Conservation (phyloP, 306 rosid species). For the Vigna unguiculata region DNA sequence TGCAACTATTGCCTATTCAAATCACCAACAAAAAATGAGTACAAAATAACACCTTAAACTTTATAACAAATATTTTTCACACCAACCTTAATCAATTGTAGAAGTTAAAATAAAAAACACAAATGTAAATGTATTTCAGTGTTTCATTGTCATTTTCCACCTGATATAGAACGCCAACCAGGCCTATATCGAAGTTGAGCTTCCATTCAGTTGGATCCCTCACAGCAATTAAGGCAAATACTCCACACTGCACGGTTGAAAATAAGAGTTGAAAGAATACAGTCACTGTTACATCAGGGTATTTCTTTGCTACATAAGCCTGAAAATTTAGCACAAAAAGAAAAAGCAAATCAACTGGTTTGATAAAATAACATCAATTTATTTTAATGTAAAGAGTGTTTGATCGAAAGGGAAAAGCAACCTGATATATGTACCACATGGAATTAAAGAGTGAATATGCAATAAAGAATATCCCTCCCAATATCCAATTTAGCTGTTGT, state of each 20-base stretch:
- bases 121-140: too few relatives aligned
- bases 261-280: slow-evolving; percentile 46
- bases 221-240: slow-evolving; percentile 41
- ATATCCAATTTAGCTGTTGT: slow-evolving; percentile 43
- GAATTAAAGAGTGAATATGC: slow-evolving; percentile 40
- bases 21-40: background rate
- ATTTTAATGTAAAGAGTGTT: too few relatives aligned
- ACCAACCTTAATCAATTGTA: too few relatives aligned
- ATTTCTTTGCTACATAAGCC: slow-evolving; percentile 48
- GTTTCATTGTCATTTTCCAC: background rate
- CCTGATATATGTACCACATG: slow-evolving; percentile 57
- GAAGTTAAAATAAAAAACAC: too few relatives aligned
- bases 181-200: slow-evolving; percentile 43
- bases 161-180: slow-evolving; percentile 50
- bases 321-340: slow-evolving; percentile 41
- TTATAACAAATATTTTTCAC: too few relatives aligned
- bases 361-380: too few relatives aligned
- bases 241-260: slow-evolving; percentile 38
- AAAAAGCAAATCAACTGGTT: too few relatives aligned
- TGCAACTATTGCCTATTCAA: slow-evolving; percentile 48
- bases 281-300: slow-evolving; percentile 41
- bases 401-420: slow-evolving; percentile 3
- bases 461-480: slow-evolving; percentile 51
- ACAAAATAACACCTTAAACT: too few relatives aligned
- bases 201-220: slow-evolving; percentile 53